Evolutionary conservation across 192 early-diverging fungal species (phyloP).

Genomic region (Backusella macrospora): DNA sequence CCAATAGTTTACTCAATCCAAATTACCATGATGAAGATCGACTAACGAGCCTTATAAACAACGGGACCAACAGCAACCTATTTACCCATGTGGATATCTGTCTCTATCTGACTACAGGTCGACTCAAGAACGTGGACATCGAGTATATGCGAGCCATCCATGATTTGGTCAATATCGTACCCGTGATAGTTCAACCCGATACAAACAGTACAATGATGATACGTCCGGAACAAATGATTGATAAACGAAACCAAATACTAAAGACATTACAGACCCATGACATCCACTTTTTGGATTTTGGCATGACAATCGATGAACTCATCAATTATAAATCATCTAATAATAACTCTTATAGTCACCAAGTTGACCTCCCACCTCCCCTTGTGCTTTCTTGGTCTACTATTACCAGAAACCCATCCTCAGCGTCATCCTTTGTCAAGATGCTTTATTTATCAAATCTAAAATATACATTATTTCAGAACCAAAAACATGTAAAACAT

Average conservation of each 20-base stretch:
- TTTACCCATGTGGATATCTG: slow-evolving; percentile 48
- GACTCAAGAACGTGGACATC: slow-evolving; percentile 71
- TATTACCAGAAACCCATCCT: slow-evolving; percentile 26
- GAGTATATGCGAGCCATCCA: slow-evolving; percentile 66
- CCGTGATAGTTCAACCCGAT: slow-evolving; percentile 70
- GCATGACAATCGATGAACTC: slow-evolving; percentile 50
- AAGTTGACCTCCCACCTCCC: slow-evolving; percentile 42
- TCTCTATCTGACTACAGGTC: slow-evolving; percentile 55
- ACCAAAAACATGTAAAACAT: slow-evolving; percentile 1
- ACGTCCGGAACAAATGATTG: slow-evolving; percentile 48
- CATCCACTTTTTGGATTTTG: slow-evolving; percentile 64
- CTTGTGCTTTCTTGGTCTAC: not conserved
- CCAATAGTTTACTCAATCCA: slow-evolving; percentile 28
- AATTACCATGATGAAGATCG: slow-evolving; percentile 15
- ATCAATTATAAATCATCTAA: not conserved
- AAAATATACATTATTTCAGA: slow-evolving; percentile 5
- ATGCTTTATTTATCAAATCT: not conserved
- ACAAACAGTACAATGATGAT: slow-evolving; percentile 34
- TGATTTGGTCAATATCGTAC: slow-evolving; percentile 62
- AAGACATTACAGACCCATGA: slow-evolving; percentile 51
- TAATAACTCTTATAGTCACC: slow-evolving; percentile 44
- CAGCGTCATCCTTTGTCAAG: not conserved
- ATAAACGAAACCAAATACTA: slow-evolving; percentile 56
- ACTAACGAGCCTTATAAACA: not conserved
- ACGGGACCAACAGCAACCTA: slow-evolving; percentile 20